Base-by-base conservation (phyloP, 2,329 filamentous ascomycete species). In the Pseudogymnoascus sp. region DNA sequence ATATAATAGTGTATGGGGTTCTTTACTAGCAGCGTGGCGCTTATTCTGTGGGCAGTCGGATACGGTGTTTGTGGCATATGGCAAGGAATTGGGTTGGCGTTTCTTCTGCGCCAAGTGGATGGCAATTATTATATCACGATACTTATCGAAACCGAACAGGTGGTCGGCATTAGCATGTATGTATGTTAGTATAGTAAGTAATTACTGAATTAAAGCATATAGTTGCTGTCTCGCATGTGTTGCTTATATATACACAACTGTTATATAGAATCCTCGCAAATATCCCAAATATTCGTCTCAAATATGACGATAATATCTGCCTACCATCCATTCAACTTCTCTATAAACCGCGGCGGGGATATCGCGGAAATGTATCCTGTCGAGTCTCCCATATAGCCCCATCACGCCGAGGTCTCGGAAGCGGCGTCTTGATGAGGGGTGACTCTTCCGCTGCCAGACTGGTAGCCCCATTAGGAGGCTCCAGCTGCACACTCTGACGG, bases 21-120 rank as follows among this genome's bases (percentile, higher is more conserved):
- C 8, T 5, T 54, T 54, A 33, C 28, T 54, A 54, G 47, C 20
- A 54, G 47, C 38, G 38, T 50, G 59, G 59, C 59, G 59, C 59
- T 54, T 60, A 41, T 60, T 60, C 28, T 54, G 47, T 54, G 28
- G 47, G 25, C 37, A 47, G 28, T 60, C 36, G 59, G 28, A 57
- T 12, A 30, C 14, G 59, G 59, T 39, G 59, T 60, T 60, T 60
- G 8, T 59, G 38, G 59, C 47, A 54, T 30, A 25, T 33, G 47
- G 47, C 47, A 54, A 20, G 47, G 47, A 35, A 33, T 54, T 5
- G 47, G 47, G 28, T 18, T 33, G 47, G 47, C 47, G 47, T 54
- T 33, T 54, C 16, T 54, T 12, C 18, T 54, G 47, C 20, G n/a
- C 28, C 16, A 54, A 9, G 6, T 35, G 47, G 47, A 20, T 54